phyloP scores from a whole-genome alignment of 2,329 filamentous ascomycete species.

The Drechslera avenae region DNA sequence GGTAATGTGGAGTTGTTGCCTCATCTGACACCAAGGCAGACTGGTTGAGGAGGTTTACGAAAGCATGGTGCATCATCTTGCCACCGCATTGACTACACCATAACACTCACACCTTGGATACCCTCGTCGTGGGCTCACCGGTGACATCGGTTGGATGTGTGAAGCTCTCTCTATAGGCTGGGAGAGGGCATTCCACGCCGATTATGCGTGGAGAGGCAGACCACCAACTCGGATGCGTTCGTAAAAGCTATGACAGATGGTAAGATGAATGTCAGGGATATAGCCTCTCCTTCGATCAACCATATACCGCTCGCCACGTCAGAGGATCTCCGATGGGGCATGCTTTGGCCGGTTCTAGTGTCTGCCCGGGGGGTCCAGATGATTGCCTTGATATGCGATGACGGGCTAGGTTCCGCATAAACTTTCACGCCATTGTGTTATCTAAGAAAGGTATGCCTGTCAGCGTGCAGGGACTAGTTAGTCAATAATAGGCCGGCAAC shows the following conservation, averaged over 20 bases:
- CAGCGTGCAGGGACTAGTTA: conserved; percentile 49
- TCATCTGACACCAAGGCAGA: conserved; percentile 37
- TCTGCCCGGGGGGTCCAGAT: conserved; percentile 47
- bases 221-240: conserved; percentile 37
- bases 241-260: conserved; percentile 48
- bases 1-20: conserved; percentile 33
- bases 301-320: conserved; percentile 57
- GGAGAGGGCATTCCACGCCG: conserved; percentile 39
- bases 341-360: conserved; percentile 55
- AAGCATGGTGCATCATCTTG: conserved; percentile 39
- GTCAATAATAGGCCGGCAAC: conserved; percentile 49
- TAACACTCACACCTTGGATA: conserved; percentile 26
- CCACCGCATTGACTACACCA: conserved; percentile 38
- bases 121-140: conserved; percentile 42
- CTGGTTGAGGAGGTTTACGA: conserved; percentile 33
- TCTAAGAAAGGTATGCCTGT: conserved; percentile 50
- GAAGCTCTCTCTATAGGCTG: conserved; percentile 37
- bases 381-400: conserved; percentile 53
- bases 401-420: conserved; percentile 51
- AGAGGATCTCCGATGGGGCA: conserved; percentile 58
- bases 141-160: conserved; percentile 42
- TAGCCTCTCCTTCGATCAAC: conserved; percentile 48
- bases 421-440: conserved; percentile 51
- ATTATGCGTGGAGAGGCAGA: conserved; percentile 32
- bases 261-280: conserved; percentile 47